Evolutionary conservation across 805 yeast genomes (phyloP).

Genomic region (Torulaspora indica): DNA sequence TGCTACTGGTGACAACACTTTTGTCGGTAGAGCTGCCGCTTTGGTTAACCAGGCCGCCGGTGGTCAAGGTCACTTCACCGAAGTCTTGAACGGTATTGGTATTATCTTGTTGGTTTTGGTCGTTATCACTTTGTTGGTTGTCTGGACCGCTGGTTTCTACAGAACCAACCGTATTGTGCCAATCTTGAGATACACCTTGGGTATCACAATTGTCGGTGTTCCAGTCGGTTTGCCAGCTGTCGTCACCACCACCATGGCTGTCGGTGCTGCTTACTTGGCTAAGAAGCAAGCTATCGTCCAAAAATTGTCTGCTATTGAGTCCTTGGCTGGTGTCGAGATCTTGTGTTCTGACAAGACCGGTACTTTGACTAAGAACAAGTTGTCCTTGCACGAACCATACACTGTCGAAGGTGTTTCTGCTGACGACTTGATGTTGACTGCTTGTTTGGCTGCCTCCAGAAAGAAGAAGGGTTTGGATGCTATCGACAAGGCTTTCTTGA

Average conservation of each 20-base stretch:
- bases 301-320: conserved; percentile 93
- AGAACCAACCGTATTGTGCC: conserved; percentile 81
- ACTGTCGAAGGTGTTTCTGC: conserved; percentile 96
- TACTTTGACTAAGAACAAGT: conserved; percentile 95
- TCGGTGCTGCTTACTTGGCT: conserved; percentile 98
- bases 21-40: conserved; percentile 96
- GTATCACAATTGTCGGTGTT: conserved; percentile 95
- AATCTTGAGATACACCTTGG: conserved; percentile 87
- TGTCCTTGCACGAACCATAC: conserved; percentile 94
- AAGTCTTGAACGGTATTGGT: conserved; percentile 97
- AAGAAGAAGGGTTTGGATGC: conserved; percentile 98
- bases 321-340: conserved; percentile 95
- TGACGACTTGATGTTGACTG: conserved; percentile 94
- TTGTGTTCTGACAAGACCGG: conserved; percentile 98
- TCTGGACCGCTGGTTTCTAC: conserved; percentile 94
- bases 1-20: conserved; percentile 92
- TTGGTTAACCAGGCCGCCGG: conserved; percentile 90
- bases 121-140: conserved; percentile 77
- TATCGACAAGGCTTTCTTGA: conserved; percentile 93
- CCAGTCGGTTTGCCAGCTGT: conserved; percentile 99
- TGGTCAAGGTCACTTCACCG: conserved; percentile 95
- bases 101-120: conserved; percentile 84
- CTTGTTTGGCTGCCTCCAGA: conserved; percentile 96
- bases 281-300: conserved; percentile 97
- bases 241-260: conserved; percentile 98